A percentile compares a stretch with the other conserved stretches of the same genome.
Conservation (phyloP, 805 yeast species). For the Teunomyces funiuensis region DNA sequence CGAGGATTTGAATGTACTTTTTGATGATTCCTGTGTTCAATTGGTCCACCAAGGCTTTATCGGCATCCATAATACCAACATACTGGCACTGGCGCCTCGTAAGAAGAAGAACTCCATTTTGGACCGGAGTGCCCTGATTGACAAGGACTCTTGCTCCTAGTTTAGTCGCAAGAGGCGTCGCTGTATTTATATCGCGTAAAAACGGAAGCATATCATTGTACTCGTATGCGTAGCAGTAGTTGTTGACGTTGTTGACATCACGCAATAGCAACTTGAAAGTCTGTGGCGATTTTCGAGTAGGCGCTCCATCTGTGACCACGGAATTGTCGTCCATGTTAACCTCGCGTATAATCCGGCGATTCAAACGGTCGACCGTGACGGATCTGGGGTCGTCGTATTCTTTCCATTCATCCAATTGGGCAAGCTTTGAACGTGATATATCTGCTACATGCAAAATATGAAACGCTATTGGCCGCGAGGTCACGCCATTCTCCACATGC, state of each 20-base stretch:
- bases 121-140: slow-evolving; percentile 45
- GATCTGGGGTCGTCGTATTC: slow-evolving; percentile 54
- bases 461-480: slow-evolving; percentile 35
- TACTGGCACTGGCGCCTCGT: slow-evolving; percentile 31
- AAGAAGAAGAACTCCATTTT: slow-evolving; percentile 47
- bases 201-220: slow-evolving; percentile 49
- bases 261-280: slow-evolving; percentile 58
- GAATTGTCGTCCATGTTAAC: slow-evolving; percentile 47
- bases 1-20: slow-evolving; percentile 40
- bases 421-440: slow-evolving; percentile 48
- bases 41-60: slow-evolving; percentile 21
- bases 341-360: slow-evolving; percentile 43
- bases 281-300: slow-evolving; percentile 8
- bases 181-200: slow-evolving; percentile 29
- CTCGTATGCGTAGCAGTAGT: slow-evolving; percentile 59
- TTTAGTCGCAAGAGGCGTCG: slow-evolving; percentile 39
- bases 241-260: slow-evolving; percentile 44
- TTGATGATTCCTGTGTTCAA: slow-evolving; percentile 37
- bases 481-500: slow-evolving; percentile 1
- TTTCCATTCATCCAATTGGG: slow-evolving; percentile 56
- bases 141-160: slow-evolving; percentile 59
- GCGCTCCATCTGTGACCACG: slow-evolving; percentile 8
- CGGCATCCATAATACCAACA: slow-evolving; percentile 27
- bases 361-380: slow-evolving; percentile 59
- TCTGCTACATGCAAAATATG: slow-evolving; percentile 59